A percentile compares a stretch with the other conserved stretches of the same genome.
phyloP scores from a whole-genome alignment of 345 rosid species.

The Erodium maritimum region DNA sequence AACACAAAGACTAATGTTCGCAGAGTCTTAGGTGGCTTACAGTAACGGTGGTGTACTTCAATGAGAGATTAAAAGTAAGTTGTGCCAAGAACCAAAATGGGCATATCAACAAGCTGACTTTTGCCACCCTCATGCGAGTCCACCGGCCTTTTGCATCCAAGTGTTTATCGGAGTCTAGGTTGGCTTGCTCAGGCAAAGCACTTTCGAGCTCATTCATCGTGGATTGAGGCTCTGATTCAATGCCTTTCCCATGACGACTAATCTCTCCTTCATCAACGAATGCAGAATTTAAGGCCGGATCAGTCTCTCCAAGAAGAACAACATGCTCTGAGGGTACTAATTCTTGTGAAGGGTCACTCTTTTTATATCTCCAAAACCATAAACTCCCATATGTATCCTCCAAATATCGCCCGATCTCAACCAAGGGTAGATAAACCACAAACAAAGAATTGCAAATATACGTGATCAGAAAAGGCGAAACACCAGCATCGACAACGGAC shows the following conservation, averaged over 20 bases:
- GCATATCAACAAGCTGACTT: conserved; percentile 67
- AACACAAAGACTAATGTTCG: not conserved
- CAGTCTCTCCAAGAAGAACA: conserved; percentile 48
- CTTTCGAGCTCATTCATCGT: conserved; percentile 11
- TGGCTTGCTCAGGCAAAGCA: conserved; percentile 15
- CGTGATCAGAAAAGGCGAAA: conserved; percentile 81
- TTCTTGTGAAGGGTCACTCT: conserved; percentile 23
- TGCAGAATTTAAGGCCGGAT: conserved; percentile 15
- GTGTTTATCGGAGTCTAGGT: conserved; percentile 14
- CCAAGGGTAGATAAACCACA: conserved; percentile 66
- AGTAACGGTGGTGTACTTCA: conserved; percentile 84
- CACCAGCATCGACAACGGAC: conserved; percentile 85
- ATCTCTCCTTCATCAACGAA: conserved; percentile 14
- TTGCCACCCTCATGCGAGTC: conserved; percentile 74
- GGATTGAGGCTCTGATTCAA: conserved; percentile 19
- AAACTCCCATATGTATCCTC: conserved; percentile 62
- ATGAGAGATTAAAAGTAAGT: conserved; percentile 75
- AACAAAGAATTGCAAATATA: conserved; percentile 92
- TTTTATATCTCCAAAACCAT: conserved; percentile 50
- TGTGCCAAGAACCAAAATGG: conserved; percentile 96
- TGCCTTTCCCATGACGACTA: conserved; percentile 18
- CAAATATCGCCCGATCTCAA: conserved; percentile 52
- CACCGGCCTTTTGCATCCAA: conserved; percentile 78
- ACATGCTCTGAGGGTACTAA: conserved; percentile 54
- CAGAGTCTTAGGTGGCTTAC: conserved; percentile 27